Base-by-base conservation (phyloP, 2,329 filamentous ascomycete species). In the Phaeoacremonium minimum region DNA sequence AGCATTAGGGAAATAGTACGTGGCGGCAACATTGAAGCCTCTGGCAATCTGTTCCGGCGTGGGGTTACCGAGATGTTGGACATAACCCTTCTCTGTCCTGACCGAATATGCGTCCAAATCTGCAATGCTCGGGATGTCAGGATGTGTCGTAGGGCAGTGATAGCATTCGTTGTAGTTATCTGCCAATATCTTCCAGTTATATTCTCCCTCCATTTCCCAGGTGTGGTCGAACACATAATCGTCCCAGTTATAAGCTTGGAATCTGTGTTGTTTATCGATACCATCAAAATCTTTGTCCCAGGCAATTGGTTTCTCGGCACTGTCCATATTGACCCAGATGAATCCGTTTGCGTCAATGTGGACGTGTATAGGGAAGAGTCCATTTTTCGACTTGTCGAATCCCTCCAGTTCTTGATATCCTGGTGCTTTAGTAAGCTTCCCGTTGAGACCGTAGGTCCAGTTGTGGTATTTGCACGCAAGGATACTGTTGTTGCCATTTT, bases 131-230 rank as follows among this genome's bases (percentile, higher is more conserved):
- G 72, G 64, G 19, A 80, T 71, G 39, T 77, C 73, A 3, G 77
- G 75, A 46, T 80, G 76, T 3, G 75, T 70, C 1, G 70, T 73
- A 34, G 70, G 68, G 60, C 75, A 80, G 60, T 81, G 77, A 47
- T 82, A 83, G 51, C 77, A 82, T 51, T 78, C 77, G 51, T 83
- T 83, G 63, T 79, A 83, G 60, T 82, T 80, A 50, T 82, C 77
- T 12, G 70, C 69, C 19, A 77, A 53, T 16, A 73, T 69, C 58
- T 80, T 80, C 75, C 75, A 80, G 59, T 79, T 79, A 51, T 70
- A 75, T 19, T 69, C 64, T 1, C 69, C 69, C 33, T 75, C 67
- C 66, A 76, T 70, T 45, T 75, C 66, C 71, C 73, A 79, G 19
- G 57, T 55, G 49, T 79, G 73, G 45, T 79, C 74, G 44, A 77